phyloP scores from a whole-genome alignment of 371 early-diverging fungal species.

The Quaeritorhiza haematococci region DNA sequence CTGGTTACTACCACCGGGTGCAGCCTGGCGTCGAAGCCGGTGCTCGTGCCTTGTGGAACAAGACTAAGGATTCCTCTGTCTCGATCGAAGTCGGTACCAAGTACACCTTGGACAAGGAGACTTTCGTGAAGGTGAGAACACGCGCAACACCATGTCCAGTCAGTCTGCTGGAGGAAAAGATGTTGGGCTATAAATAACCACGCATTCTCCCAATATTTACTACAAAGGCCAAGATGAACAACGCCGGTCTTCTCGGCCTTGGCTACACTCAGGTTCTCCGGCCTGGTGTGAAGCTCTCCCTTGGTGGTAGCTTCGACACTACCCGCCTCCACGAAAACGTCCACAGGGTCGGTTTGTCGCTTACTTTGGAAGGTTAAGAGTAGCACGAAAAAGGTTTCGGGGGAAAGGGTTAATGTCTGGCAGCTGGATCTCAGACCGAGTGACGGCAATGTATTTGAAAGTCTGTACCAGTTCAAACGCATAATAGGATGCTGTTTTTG shows the following conservation, averaged over 20 bases:
- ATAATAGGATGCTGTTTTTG: too few species aligned
- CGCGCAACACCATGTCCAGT: too few species aligned
- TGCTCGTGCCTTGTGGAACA: constrained; percentile 88
- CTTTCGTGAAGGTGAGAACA: constrained; percentile 79
- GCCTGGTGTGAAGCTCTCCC: constrained; percentile 88
- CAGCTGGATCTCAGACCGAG: too few species aligned
- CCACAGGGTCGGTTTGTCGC: constrained; percentile 89
- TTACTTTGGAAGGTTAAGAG: constrained; percentile 84
- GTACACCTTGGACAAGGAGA: constrained; percentile 79
- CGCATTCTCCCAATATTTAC: too few species aligned
- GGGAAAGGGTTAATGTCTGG: too few species aligned
- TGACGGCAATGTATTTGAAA: too few species aligned
- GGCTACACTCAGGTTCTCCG: constrained; percentile 90
- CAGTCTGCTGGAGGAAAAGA: too few species aligned
- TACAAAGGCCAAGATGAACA: constrained; percentile 81
- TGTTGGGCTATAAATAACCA: not conserved
- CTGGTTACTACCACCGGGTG: constrained; percentile 94
- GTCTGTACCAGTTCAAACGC: too few species aligned
- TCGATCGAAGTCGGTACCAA: constrained; percentile 93
- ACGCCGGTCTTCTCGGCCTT: constrained; percentile 86
- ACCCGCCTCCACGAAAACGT: constrained; percentile 86
- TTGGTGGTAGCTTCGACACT: constrained; percentile 88
- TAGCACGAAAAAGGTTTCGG: too few species aligned
- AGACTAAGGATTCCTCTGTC: constrained; percentile 64
- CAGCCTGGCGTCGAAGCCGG: constrained; percentile 86